Base-by-base conservation (phyloP, 1,284 basidiomycete genomes). In the Trichosporon ovoides region DNA sequence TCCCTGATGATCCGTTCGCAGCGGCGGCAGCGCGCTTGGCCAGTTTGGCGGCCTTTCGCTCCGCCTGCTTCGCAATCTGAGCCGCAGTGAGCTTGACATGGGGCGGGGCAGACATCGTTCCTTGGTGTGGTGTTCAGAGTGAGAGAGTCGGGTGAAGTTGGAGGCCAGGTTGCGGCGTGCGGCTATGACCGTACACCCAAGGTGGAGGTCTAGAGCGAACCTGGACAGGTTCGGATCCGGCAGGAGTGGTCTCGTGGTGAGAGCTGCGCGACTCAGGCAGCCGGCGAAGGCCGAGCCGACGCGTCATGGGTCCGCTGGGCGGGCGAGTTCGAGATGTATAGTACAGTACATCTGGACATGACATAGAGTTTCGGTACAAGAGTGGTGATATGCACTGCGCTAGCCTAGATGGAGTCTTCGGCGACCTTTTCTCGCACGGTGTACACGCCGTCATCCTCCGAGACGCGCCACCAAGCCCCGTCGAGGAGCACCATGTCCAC, bases 1-100 rank as follows among this genome's bases (percentile, higher is more conserved):
- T 10, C 12, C n/a, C 38, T 6, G 24, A 6, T 14, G 14, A 28
- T 14, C 52, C 24, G 34, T 35, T 35, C 20, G 38, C 56, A 4
- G 60, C 56, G 4, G 60, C 55, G 9, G 48, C 66, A 5, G 70
- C 70, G 51, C 72, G 69, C 50, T 70, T 71, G 1, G 75, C 74
- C 19, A 70, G 60, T 56, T 75, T 75, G 19, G 71, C 72, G 7
- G 73, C 73, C 52, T 68, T 67, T 34, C 74, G 65, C 18, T 73
- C 70, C 0, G 69, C 70, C 51, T 73, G 72, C 38, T 69, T 63
- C 7, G 66, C 70, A 9, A 69, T 62, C 61, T 77, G 76, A 2
- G 68, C 75, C 0, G 73, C 65, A 0, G 76, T 78, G 46, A 75
- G 68, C 19, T 53, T 37, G 16, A 52, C 34, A 7, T 52, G 43